Percentiles rank a stretch among this genome's conserved stretches.
These are phyloP conservation scores for Wickerhamomyces queroliae DNA, from an alignment of 805 yeast genomes.

Conservation along the genomic window DNA sequence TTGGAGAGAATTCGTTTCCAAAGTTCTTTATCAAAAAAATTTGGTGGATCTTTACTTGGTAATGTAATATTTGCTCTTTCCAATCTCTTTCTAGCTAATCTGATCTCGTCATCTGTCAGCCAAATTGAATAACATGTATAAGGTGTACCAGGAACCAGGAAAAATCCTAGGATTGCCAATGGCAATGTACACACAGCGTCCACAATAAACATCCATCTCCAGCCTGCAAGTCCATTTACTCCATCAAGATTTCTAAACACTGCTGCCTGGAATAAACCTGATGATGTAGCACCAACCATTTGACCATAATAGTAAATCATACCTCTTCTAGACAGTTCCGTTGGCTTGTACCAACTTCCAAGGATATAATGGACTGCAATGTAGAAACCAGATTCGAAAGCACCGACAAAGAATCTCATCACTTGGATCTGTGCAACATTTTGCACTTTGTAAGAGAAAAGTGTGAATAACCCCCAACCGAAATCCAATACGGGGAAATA, in stretches of 20 bases:
- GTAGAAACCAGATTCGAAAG: slow-evolving; percentile 54
- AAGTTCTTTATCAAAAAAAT: slow-evolving; percentile 34
- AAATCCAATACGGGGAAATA: slow-evolving; percentile 43
- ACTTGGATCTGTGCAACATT: slow-evolving; percentile 46
- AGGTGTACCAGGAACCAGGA: slow-evolving; percentile 62
- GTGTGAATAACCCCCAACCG: slow-evolving; percentile 61
- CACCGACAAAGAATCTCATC: slow-evolving; percentile 56
- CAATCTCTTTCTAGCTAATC: slow-evolving; percentile 41
- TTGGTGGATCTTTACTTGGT: slow-evolving; percentile 18
- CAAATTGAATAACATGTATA: slow-evolving; percentile 44
- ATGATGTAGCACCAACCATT: slow-evolving; percentile 52
- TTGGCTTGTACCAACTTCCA: slow-evolving; percentile 51
- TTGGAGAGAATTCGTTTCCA: slow-evolving; percentile 48
- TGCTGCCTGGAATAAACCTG: slow-evolving; percentile 59
- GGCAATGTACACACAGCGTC: slow-evolving; percentile 56
- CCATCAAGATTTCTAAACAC: slow-evolving; percentile 43
- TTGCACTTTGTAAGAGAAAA: slow-evolving; percentile 43
- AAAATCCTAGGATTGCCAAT: slow-evolving; percentile 50
- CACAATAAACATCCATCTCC: slow-evolving; percentile 73
- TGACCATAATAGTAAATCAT: slow-evolving; percentile 57
- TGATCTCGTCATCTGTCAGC: slow-evolving; percentile 50
- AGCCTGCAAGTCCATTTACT: slow-evolving; percentile 47
- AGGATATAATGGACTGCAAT: slow-evolving; percentile 51
- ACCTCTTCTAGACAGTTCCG: slow-evolving; percentile 53
- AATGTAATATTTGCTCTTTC: slow-evolving; percentile 27